Evolutionary conservation across 2,329 filamentous ascomycete genomes (phyloP).

Genomic region (Talaromyces sp.): DNA sequence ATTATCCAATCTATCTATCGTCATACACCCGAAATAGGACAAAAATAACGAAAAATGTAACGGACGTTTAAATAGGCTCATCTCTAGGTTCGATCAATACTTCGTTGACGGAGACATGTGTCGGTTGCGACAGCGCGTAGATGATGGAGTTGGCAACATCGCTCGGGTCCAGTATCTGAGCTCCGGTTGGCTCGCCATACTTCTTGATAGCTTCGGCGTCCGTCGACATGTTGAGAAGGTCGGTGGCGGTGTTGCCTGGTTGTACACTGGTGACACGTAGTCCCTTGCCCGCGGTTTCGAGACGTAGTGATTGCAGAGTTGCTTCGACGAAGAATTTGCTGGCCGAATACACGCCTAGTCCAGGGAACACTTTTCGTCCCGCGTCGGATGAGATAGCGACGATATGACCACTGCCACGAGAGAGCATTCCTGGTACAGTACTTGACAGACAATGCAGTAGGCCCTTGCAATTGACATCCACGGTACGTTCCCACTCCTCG

Average conservation of each 20-base stretch:
- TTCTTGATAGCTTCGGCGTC: conserved; percentile 75
- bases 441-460: conserved; percentile 70
- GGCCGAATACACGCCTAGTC: conserved; percentile 76
- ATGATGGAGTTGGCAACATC: conserved; percentile 73
- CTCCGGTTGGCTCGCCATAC: conserved; percentile 72
- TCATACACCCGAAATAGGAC: background rate
- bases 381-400: conserved; percentile 81
- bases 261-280: conserved; percentile 72
- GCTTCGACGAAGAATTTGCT: conserved; percentile 85
- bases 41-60: background rate
- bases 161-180: conserved; percentile 69
- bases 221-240: conserved; percentile 71
- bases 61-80: conserved; percentile 62
- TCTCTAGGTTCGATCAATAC: conserved; percentile 75
- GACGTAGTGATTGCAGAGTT: conserved; percentile 69
- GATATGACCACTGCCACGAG: conserved; percentile 67
- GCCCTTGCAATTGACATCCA: conserved; percentile 85
- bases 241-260: conserved; percentile 73
- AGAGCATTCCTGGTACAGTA: conserved; percentile 69
- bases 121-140: conserved; percentile 70
- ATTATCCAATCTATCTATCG: background rate
- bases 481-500: conserved; percentile 77
- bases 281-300: conserved; percentile 73
- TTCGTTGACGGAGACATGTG: conserved; percentile 77
- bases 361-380: conserved; percentile 77